phyloP scores from a whole-genome alignment of 805 yeast species.

The Saturnispora zaruensis region DNA sequence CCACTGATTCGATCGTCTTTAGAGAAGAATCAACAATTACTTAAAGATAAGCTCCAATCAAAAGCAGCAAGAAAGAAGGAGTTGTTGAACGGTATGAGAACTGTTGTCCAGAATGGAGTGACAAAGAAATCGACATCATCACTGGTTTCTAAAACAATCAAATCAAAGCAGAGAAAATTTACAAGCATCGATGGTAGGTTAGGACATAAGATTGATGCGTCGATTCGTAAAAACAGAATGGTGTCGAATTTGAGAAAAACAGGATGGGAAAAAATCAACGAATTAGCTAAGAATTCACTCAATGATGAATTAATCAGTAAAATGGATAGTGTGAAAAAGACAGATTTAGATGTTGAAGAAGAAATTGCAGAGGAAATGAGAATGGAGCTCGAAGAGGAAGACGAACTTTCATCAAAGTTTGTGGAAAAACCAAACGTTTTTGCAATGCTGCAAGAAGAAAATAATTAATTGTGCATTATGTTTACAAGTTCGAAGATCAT shows the following conservation, averaged over 20 bases:
- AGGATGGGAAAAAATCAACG: constrained; percentile 65
- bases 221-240: constrained; percentile 54
- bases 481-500: neutral
- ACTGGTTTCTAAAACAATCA: constrained; percentile 23
- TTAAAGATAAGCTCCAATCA: constrained; percentile 47
- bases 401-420: constrained; percentile 1
- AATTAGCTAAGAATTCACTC: constrained; percentile 31
- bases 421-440: constrained; percentile 20
- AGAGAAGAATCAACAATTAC: constrained; percentile 50
- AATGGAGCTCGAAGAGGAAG: constrained; percentile 12
- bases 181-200: constrained; percentile 15
- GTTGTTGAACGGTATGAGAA: neutral
- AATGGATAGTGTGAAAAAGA: constrained; percentile 16
- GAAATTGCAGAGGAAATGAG: constrained; percentile 13
- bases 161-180: constrained; percentile 13
- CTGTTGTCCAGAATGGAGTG: neutral
- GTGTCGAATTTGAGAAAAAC: constrained; percentile 58
- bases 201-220: constrained; percentile 47
- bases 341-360: constrained; percentile 12
- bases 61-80: constrained; percentile 18
- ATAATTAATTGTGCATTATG: neutral
- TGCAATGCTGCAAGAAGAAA: constrained; percentile 21
- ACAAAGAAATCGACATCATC: constrained; percentile 15
- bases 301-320: constrained; percentile 10
- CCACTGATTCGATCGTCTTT: constrained; percentile 59